phyloP scores from a whole-genome alignment of 2,329 filamentous ascomycete genomes.

The Blastomyces silverae region DNA sequence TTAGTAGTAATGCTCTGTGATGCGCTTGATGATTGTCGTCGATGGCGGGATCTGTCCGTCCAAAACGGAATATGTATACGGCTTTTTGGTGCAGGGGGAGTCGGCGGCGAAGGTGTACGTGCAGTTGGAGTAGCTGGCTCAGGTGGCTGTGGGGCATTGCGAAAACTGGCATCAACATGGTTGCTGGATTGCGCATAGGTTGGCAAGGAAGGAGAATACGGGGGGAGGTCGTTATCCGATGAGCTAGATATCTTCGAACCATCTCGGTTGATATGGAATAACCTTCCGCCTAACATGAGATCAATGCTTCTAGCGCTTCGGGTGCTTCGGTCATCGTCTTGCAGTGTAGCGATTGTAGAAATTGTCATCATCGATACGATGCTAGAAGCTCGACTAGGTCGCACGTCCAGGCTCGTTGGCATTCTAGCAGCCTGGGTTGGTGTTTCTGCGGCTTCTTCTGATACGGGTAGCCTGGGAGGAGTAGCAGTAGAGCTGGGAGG shows the following conservation, averaged over 20 bases:
- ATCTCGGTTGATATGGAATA: conserved; percentile 31
- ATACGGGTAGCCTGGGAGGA: not conserved
- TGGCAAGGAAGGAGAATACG: conserved; percentile 20
- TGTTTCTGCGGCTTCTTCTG: not conserved
- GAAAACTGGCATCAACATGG: not conserved
- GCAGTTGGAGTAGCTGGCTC: conserved; percentile 8
- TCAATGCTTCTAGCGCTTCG: conserved; percentile 28
- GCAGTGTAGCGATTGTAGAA: conserved; percentile 27
- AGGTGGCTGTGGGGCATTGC: not conserved
- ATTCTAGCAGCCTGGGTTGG: conserved; percentile 4
- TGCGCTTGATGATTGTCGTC: conserved; percentile 2
- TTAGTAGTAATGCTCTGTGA: not conserved
- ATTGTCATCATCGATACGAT: conserved; percentile 29
- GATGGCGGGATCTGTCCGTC: conserved; percentile 6
- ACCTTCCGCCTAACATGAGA: conserved; percentile 26
- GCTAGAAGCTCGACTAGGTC: conserved; percentile 29
- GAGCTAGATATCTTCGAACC: conserved; percentile 26
- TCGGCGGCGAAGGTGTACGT: not conserved
- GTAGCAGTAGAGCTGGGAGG: not conserved
- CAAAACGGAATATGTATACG: conserved; percentile 7
- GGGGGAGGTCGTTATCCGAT: conserved; percentile 20
- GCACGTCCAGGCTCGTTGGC: conserved; percentile 5
- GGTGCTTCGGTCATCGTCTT: conserved; percentile 23
- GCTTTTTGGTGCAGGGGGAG: conserved; percentile 11
- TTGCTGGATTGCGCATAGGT: conserved; percentile 8